phyloP scores from a whole-genome alignment of 805 yeast genomes.

The Yamadazyma laniorum region DNA sequence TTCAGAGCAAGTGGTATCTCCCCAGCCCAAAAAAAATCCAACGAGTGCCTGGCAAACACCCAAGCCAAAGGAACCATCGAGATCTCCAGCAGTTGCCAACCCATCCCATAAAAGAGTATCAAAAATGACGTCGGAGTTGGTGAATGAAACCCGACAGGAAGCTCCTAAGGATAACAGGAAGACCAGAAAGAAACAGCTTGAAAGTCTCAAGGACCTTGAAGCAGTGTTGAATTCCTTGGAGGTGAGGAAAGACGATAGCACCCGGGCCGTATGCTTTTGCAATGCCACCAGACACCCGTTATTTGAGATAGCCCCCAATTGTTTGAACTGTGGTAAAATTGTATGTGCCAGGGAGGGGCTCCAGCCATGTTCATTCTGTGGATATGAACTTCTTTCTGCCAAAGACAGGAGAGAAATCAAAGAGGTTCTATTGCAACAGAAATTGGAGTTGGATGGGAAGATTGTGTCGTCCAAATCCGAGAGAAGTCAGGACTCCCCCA shows the following conservation, averaged over 20 bases:
- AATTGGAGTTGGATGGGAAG: slow-evolving; percentile 34
- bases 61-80: not conserved
- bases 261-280: slow-evolving; percentile 58
- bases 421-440: slow-evolving; percentile 53
- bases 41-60: not conserved
- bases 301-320: slow-evolving; percentile 88
- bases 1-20: not conserved
- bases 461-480: slow-evolving; percentile 15
- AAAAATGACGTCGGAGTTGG: slow-evolving; percentile 11
- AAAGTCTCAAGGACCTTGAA: slow-evolving; percentile 63
- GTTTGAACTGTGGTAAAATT: slow-evolving; percentile 90
- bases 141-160: slow-evolving; percentile 6
- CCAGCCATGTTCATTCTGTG: slow-evolving; percentile 87
- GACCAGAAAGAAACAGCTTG: slow-evolving; percentile 47
- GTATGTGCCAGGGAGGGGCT: slow-evolving; percentile 88
- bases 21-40: not conserved
- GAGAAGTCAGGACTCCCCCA: slow-evolving; percentile 16
- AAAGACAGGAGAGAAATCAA: slow-evolving; percentile 63
- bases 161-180: slow-evolving; percentile 23
- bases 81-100: not conserved
- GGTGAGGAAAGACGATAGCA: slow-evolving; percentile 8
- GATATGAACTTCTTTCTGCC: slow-evolving; percentile 57
- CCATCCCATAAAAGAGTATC: slow-evolving; percentile 6
- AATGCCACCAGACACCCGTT: slow-evolving; percentile 87
- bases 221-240: slow-evolving; percentile 58